Conservation (phyloP, 352 stramenopile genomes). For the Phytopythium helicoides region DNA sequence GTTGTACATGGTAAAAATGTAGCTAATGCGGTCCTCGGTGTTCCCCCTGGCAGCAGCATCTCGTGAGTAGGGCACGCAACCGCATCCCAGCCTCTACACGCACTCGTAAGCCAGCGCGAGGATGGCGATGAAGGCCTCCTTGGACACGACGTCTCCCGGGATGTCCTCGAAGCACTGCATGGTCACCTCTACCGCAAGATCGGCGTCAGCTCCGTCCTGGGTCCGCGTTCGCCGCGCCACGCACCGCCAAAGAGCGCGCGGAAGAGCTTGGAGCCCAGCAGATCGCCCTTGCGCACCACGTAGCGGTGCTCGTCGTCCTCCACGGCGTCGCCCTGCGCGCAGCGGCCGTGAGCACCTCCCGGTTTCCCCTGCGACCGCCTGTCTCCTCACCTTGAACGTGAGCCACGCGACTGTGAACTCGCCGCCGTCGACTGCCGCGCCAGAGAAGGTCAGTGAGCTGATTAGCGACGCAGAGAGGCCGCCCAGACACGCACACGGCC, state of each 20-base stretch:
- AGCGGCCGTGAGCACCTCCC: not conserved
- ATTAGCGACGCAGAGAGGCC: too few species aligned
- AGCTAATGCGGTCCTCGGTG: conserved; percentile 86
- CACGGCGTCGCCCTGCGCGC: conserved; percentile 57
- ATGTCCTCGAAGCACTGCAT: conserved; percentile 66
- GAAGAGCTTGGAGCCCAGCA: conserved; percentile 77
- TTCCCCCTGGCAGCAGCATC: conserved; percentile 72
- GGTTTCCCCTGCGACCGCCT: not conserved
- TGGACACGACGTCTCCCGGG: conserved; percentile 53
- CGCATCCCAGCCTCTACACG: too few species aligned
- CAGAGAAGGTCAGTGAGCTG: conserved; percentile 2
- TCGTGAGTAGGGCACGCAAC: too few species aligned
- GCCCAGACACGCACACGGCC: conserved; percentile 37
- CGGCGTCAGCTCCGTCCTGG: not conserved
- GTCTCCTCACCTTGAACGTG: conserved; percentile 69
- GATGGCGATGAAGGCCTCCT: conserved; percentile 73
- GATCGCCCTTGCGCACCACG: conserved; percentile 61
- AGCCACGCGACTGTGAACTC: conserved; percentile 87
- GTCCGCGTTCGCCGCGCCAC: not conserved
- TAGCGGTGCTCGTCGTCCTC: conserved; percentile 65
- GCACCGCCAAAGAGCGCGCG: conserved; percentile 71
- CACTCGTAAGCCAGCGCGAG: conserved; percentile 77
- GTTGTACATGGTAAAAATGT: conserved; percentile 86
- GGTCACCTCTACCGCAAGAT: conserved; percentile 32
- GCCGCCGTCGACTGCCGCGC: conserved; percentile 50